phyloP scores from a whole-genome alignment of 2,329 filamentous ascomycete genomes.

The Fusarium sp. region DNA sequence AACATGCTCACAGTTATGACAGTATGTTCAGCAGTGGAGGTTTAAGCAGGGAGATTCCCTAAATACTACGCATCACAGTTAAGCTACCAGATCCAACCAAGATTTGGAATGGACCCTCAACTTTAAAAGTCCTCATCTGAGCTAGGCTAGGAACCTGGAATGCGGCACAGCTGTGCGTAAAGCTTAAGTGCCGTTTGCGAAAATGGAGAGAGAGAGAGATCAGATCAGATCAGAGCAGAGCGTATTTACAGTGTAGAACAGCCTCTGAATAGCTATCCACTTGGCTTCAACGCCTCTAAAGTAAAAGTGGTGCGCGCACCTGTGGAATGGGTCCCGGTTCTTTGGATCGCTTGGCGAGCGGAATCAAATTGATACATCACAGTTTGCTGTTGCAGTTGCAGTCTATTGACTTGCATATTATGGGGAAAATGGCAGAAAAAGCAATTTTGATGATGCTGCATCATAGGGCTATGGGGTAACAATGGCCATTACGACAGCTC shows the following conservation, averaged over 20 bases:
- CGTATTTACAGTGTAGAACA: neutral
- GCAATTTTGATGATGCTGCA: constrained; percentile 5
- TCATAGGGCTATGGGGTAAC: neutral
- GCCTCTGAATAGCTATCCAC: neutral
- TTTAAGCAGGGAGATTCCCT: constrained; percentile 22
- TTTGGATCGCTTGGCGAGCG: constrained; percentile 6
- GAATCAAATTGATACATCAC: constrained; percentile 21
- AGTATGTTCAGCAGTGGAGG: neutral
- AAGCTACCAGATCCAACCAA: neutral
- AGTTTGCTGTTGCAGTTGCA: neutral
- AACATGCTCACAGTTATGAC: neutral
- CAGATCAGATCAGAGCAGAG: neutral
- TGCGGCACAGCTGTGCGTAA: constrained; percentile 2
- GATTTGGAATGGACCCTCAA: constrained; percentile 7
- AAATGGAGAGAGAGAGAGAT: neutral
- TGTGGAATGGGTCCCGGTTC: constrained; percentile 23
- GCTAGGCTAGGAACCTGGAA: constrained; percentile 11
- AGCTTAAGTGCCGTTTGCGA: constrained; percentile 24
- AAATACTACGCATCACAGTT: neutral
- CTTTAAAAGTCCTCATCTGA: neutral
- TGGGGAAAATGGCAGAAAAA: neutral
- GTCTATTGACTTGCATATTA: neutral
- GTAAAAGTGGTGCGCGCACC: constrained; percentile 14
- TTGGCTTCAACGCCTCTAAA: constrained; percentile 11
- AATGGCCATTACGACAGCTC: neutral